Evolutionary conservation across 2,329 filamentous ascomycete genomes (phyloP), one percentile per base, ranked within the genome.

Genomic region (Hypoxylon sp.): DNA sequence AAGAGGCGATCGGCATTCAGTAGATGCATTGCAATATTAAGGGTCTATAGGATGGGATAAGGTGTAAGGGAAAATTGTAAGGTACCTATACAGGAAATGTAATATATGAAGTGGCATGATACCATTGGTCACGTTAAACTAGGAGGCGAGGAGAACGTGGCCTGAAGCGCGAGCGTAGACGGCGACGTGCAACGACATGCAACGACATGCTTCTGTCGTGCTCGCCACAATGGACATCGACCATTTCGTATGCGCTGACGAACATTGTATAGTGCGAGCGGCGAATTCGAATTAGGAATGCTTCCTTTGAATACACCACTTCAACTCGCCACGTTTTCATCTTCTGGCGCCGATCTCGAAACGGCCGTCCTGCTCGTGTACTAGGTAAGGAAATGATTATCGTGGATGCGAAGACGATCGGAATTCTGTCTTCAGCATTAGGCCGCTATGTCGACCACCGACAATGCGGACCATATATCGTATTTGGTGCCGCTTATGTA

Each of bases 1-100:
- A 64, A 57, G 45, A 52, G 55, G 61, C 45, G 24, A 56, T 51
- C 54, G 56, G 55, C 33, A 52, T 46, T 54, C 45, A 55, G 16
- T 44, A 46, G 52, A 51, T 58, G 62, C 52, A 56, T 50, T 54
- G 53, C 33, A 61, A 61, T 65, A 49, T 61, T 54, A 59, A 59
- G 50, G 53, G 53, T 62, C 57, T 54, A 58, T 53, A 61, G 14
- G 51, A 7, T 45, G 30, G 44, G 18, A 32, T 44, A 58, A 49
- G 49, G 44, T 18, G 38, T 44, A 58, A 49, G 49, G 44, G 24
- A 28, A 57, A 52, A 48, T 32, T 26, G 11, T n/a, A 33, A n/a
- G n/a, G n/a, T n/a, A n/a, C n/a, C n/a, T 32, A 49, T 33, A 55
- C n/a, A 32, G 16, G 33, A 18, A n/a, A 49, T 38, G 26, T 46